phyloP scores from a whole-genome alignment of 768 basidiomycete genomes.

The Boletus speciosus region DNA sequence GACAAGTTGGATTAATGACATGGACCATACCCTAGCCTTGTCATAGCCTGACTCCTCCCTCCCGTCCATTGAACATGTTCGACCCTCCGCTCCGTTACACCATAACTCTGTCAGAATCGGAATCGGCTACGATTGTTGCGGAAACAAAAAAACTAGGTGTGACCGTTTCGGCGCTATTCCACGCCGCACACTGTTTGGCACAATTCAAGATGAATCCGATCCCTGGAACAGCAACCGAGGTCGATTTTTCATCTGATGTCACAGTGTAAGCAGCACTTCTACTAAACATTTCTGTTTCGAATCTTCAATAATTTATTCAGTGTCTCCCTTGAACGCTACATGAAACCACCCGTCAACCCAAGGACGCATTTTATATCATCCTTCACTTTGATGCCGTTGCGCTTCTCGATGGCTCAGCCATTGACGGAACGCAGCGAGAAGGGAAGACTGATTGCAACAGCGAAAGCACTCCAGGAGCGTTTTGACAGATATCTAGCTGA shows the following conservation, averaged over 20 bases:
- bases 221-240: slow-evolving; percentile 7
- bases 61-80: slow-evolving; percentile 5
- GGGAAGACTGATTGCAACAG: slow-evolving; percentile 10
- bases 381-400: slow-evolving; percentile 8
- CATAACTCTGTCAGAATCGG: not conserved
- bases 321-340: slow-evolving; percentile 16
- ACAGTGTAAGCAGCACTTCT: slow-evolving; percentile 9
- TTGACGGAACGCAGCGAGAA: slow-evolving; percentile 9
- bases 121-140: slow-evolving; percentile 11
- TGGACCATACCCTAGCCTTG: not conserved
- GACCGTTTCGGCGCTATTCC: slow-evolving; percentile 16
- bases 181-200: slow-evolving; percentile 24
- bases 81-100: slow-evolving; percentile 5
- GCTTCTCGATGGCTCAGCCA: slow-evolving; percentile 15
- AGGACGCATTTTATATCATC: slow-evolving; percentile 19
- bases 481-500: slow-evolving; percentile 10
- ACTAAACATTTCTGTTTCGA: too few species aligned
- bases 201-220: slow-evolving; percentile 21
- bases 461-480: slow-evolving; percentile 9
- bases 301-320: not conserved
- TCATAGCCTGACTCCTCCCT: slow-evolving; percentile 8
- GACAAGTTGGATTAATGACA: not conserved
- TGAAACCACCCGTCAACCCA: slow-evolving; percentile 17
- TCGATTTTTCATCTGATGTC: slow-evolving; percentile 9
- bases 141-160: slow-evolving; percentile 10